Evolutionary conservation across 73 alveolate genomes (phyloP).

Genomic region (Paramecium tetraurelia): DNA sequence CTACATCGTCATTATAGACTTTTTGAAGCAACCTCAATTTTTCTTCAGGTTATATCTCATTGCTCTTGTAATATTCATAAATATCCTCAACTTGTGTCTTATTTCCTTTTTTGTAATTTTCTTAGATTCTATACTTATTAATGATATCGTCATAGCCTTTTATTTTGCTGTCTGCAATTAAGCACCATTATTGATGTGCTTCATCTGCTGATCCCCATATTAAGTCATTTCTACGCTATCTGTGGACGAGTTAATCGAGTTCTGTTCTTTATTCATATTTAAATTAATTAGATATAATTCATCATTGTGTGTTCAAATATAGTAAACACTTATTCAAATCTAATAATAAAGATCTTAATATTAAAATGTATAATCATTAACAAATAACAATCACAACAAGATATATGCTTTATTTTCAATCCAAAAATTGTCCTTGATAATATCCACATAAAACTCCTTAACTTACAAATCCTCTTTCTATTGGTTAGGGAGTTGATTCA

Average conservation of each 20-base stretch:
- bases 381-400: not conserved
- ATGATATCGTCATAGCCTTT: not conserved
- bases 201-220: not conserved
- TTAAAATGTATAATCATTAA: no score
- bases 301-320: not conserved
- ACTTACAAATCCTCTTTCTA: slow-evolving; percentile 33
- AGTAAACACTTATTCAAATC: not conserved
- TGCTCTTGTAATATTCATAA: not conserved
- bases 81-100: not conserved
- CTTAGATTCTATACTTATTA: not conserved
- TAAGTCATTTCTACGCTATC: not conserved
- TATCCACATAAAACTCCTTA: not conserved
- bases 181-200: not conserved
- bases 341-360: not conserved
- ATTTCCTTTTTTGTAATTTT: not conserved
- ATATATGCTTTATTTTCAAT: not conserved
- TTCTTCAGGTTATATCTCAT: not conserved
- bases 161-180: not conserved
- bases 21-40: not conserved
- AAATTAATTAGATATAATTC: not conserved
- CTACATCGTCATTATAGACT: not conserved
- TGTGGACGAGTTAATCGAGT: not conserved
- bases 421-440: slow-evolving; percentile 48
- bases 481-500: not conserved
- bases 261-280: not conserved